phyloP scores from a whole-genome alignment of 441 rosid genomes.

The Capsella rubella region DNA sequence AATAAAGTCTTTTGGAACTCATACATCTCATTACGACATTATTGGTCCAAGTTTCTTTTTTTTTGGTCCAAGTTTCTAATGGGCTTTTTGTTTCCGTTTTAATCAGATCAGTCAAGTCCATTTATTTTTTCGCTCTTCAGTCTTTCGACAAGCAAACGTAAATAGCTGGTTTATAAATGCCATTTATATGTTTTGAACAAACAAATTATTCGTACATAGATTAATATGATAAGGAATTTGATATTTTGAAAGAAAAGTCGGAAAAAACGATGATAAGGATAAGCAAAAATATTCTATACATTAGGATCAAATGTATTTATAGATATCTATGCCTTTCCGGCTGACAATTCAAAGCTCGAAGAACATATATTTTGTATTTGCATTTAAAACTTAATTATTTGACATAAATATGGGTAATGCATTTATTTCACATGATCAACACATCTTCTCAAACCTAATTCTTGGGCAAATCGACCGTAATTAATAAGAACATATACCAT shows the following conservation, averaged over 20 bases:
- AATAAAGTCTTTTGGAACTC: conserved; percentile 27
- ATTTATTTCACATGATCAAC: conserved; percentile 45
- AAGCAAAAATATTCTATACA: conserved; percentile 10
- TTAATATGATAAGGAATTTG: background rate
- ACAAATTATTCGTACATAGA: background rate
- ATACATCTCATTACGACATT: too few species aligned
- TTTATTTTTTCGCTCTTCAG: background rate
- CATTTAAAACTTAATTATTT: conserved; percentile 23
- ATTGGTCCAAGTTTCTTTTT: background rate
- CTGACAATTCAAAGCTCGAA: conserved; percentile 20
- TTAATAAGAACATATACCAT: conserved; percentile 43
- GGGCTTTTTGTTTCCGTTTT: conserved; percentile 9
- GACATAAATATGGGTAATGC: conserved; percentile 43
- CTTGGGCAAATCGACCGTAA: conserved; percentile 45
- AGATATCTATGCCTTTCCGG: conserved; percentile 21
- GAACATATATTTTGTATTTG: conserved; percentile 3
- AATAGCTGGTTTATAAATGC: background rate
- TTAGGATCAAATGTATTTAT: background rate
- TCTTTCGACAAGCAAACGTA: background rate
- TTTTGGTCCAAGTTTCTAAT: background rate
- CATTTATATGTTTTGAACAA: background rate
- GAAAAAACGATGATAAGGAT: conserved; percentile 9
- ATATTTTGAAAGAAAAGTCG: background rate
- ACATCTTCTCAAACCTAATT: conserved; percentile 46
- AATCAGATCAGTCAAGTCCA: background rate